phyloP scores from a whole-genome alignment of 2,329 filamentous ascomycete species.

The Cladosporium sp. region DNA sequence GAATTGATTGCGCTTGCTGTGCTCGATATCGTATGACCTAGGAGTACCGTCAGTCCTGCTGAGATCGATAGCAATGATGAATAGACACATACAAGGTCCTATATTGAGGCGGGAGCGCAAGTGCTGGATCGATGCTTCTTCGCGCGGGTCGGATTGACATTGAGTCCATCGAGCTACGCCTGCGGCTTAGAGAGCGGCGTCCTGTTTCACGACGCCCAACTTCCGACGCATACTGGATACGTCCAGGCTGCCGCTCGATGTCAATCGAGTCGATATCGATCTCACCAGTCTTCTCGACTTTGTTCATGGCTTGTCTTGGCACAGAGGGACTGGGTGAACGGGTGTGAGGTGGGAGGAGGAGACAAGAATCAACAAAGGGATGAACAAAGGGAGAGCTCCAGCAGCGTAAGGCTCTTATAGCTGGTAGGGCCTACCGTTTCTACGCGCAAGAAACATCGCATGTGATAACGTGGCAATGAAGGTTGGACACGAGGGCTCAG shows the following conservation, averaged over 20 bases:
- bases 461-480: slow-evolving; percentile 4
- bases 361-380: slow-evolving; percentile 3
- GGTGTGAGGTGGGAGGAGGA: background rate
- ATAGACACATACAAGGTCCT: slow-evolving; percentile 32
- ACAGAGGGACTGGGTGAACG: background rate
- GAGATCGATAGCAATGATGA: background rate
- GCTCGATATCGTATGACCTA: slow-evolving; percentile 40
- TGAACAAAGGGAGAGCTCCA: background rate
- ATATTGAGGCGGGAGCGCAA: slow-evolving; percentile 41
- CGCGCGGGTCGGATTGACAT: slow-evolving; percentile 34
- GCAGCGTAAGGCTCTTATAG: slow-evolving; percentile 1
- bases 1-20: slow-evolving; percentile 25
- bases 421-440: background rate
- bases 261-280: slow-evolving; percentile 10
- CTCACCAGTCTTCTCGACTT: slow-evolving; percentile 3
- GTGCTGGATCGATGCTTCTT: slow-evolving; percentile 37
- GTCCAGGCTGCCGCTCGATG: slow-evolving; percentile 9
- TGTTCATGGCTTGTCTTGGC: background rate
- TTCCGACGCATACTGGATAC: slow-evolving; percentile 29
- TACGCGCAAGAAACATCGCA: background rate
- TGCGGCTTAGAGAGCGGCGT: slow-evolving; percentile 15
- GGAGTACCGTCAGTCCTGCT: background rate
- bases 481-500: background rate
- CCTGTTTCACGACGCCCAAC: slow-evolving; percentile 29
- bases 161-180: slow-evolving; percentile 23